Evolutionary conservation across 73 alveolate species (phyloP).

Genomic region (Chromera velia): DNA sequence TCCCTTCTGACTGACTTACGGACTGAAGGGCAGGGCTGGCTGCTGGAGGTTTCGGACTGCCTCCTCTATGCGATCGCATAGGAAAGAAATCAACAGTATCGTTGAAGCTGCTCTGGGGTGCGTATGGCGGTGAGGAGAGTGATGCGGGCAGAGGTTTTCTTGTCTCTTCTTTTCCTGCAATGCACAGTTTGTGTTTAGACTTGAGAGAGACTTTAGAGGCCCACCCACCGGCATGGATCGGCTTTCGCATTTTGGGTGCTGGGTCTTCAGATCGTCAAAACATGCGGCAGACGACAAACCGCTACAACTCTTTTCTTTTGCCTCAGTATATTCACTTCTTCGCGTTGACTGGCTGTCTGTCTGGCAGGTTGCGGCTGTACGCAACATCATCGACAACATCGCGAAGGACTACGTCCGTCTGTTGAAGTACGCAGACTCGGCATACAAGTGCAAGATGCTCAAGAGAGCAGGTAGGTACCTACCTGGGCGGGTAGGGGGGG

Average conservation of each 20-base stretch:
- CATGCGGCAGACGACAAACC: too few species aligned
- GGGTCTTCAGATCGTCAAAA: too few species aligned
- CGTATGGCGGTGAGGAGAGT: too few species aligned
- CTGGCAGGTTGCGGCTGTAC: constrained; percentile 46
- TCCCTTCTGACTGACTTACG: too few species aligned
- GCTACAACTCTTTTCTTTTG: too few species aligned
- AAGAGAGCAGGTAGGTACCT: constrained; percentile 75
- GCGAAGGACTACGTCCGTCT: constrained; percentile 94
- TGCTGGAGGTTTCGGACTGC: too few species aligned
- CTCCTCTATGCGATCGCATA: too few species aligned
- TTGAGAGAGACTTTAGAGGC: neutral
- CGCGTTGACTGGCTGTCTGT: neutral
- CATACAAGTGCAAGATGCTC: constrained; percentile 93
- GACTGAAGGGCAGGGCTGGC: too few species aligned
- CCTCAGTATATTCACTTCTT: neutral
- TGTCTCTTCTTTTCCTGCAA: too few species aligned
- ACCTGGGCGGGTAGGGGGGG: constrained; percentile 43
- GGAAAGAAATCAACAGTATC: too few species aligned
- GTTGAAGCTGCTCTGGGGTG: too few species aligned
- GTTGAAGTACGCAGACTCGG: constrained; percentile 95
- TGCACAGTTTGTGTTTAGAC: neutral
- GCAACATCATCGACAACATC: constrained; percentile 80
- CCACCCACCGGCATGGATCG: neutral
- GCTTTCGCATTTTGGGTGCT: neutral
- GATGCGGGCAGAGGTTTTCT: too few species aligned